phyloP scores from a whole-genome alignment of 345 rosid species.

The Melaleuca alternifolia region DNA sequence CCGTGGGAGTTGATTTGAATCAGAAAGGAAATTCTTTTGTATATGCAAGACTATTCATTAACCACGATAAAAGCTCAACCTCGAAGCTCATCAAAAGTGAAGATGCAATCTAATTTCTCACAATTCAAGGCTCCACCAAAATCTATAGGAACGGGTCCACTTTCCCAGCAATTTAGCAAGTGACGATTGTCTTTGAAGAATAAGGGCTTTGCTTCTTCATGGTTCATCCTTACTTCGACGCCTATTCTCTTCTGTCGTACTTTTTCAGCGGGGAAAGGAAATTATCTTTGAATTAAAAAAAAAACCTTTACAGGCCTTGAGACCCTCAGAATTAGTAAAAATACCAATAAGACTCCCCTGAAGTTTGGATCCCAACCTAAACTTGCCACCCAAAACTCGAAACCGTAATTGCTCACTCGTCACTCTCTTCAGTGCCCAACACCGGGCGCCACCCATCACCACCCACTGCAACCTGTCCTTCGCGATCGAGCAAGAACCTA shows the following conservation, averaged over 20 bases:
- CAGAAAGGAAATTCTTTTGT: not conserved
- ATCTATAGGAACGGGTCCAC: not conserved
- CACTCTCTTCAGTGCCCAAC: not conserved
- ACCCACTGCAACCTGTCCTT: no score
- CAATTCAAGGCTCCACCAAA: not conserved
- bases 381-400: not conserved
- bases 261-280: not conserved
- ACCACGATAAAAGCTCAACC: not conserved
- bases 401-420: not conserved
- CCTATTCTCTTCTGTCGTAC: not conserved
- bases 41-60: not conserved
- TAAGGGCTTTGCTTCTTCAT: not conserved
- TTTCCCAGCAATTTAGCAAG: not conserved
- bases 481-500: no score
- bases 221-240: not conserved
- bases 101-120: not conserved
- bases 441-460: not conserved
- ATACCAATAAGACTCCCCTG: not conserved
- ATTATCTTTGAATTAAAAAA: not conserved
- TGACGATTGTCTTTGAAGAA: not conserved
- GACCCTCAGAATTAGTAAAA: not conserved
- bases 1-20: not conserved
- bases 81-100: not conserved
- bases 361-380: not conserved
- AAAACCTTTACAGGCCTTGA: not conserved